Base-by-base conservation (phyloP, 2,329 filamentous ascomycete genomes). In the Sclerotiophoma versabilis region DNA sequence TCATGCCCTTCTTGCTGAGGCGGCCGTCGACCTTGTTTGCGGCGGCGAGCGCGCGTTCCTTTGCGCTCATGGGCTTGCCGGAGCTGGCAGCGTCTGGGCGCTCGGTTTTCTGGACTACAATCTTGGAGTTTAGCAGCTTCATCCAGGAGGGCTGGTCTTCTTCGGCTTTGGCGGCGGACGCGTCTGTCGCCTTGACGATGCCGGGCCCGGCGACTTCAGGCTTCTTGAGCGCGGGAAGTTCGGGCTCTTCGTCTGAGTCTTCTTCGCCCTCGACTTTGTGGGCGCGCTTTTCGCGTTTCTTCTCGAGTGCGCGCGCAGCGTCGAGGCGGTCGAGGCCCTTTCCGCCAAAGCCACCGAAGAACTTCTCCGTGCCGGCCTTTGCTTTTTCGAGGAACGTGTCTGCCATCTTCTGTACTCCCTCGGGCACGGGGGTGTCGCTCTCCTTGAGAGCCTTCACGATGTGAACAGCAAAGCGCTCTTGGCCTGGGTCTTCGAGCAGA, bases 271-370 rank as follows among this genome's bases (percentile, higher is more conserved):
- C 93, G 9, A 91, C 91, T 78, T 95, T 93, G 79, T 93, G 93
- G 1, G 91, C 89, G 32, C 67, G 70, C 63, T 73, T 75, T 78
- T 97, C 92, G 54, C 92, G 88, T 67, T 90, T 86, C 62, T 92
- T 90, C 36, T 93, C 90, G 6, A 91, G 88, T 71, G 96, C 92
- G 70, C 93, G 90, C 66, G 96, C 91, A 68, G 93, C 89, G 75
- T 98, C 93, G 34, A 98, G 87, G 39, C 88, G 87, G 72, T 98
- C 95, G 27, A 99, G 83, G 54, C 95, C 95, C 72, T 96, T 96
- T 50, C 95, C 95, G 66, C 93, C 93, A 66, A 99, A 99, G 20
- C 95, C 95, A 53, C 89, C 88, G 49, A 77, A 81, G 59, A 92
- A 89, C 76, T 96, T 96, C 65, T 92, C 92, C 72, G 96, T 95